Evolutionary conservation across 1,139 yeast species (phyloP), one percentile per base, ranked within the genome.

Genomic region (Geotrichum reessii): DNA sequence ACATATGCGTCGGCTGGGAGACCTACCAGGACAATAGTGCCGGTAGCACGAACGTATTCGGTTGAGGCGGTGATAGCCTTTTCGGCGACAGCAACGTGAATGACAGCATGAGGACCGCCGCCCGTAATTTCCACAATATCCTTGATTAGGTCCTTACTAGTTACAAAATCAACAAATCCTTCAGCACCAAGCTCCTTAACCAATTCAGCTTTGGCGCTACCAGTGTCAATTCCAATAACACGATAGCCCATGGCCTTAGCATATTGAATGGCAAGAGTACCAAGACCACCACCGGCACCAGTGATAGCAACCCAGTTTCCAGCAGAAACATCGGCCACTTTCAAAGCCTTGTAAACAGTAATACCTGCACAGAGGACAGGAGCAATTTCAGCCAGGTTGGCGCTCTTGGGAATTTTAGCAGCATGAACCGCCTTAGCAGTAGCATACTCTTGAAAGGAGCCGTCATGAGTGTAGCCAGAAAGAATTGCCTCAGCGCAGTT

Each of bases 391-490:
- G 92, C 91, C 69, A 87, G 81, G 69, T 87, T 89, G 57, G 87
- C 78, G 63, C 85, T 86, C 65, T 76, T 70, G 60, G 92, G 88
- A 66, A 88, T 82, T 69, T 81, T 79, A 48, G 95, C 95, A 58
- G 95, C 95, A 71, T 87, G 95, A 61, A 86, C 81, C 52, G 93
- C 93, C 73, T 87, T 92, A 61, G 95, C 93, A 63, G 91, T 84
- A 48, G 89, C 89, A 72, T 86, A 87, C 74, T 87, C 88, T 74
- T 87, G 93, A 83, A 87, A 86, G 31, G 91, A 82, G 66, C 93
- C 93, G 72, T 87, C 91, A 71, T 83, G 89, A 52, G 89, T 84
- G 78, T 84, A 86, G 65, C 95, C 95, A 44, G 91, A 83, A 67
- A 86, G 78, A 67, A 82, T 86, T 55, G 89, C 89, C 22, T 75